Conservation (phyloP, 2,329 filamentous ascomycete species). For the Microdochium bolleyi region DNA sequence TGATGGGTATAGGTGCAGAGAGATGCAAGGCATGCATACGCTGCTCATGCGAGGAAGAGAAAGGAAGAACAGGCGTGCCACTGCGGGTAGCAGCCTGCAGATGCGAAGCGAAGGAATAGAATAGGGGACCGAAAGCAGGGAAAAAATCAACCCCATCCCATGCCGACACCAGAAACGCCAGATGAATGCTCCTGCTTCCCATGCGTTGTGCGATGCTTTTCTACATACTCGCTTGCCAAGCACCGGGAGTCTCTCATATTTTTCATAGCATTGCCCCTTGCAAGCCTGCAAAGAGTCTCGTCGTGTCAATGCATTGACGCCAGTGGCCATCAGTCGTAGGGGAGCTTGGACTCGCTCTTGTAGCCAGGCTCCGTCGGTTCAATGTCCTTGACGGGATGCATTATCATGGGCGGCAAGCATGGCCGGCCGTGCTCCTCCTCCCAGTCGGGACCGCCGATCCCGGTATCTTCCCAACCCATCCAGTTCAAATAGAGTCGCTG, state of each 20-base stretch:
- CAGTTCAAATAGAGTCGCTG: conserved; percentile 55
- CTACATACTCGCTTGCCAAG: not conserved
- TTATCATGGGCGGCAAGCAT: conserved; percentile 49
- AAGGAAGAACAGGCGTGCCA: too few relatives aligned
- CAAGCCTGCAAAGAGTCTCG: not conserved
- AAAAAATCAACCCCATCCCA: not conserved
- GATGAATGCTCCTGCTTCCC: not conserved
- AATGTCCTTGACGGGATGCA: conserved; percentile 54
- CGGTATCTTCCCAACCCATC: conserved; percentile 51
- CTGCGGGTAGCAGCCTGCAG: too few relatives aligned
- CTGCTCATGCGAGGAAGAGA: too few relatives aligned
- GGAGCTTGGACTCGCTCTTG: conserved; percentile 29
- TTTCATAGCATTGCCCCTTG: not conserved
- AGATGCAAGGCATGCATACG: too few relatives aligned
- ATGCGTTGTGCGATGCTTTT: not conserved
- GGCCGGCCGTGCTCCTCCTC: conserved; percentile 46
- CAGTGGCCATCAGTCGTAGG: conserved; percentile 14
- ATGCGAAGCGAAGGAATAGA: too few relatives aligned
- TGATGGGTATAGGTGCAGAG: too few relatives aligned
- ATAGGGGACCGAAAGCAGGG: too few relatives aligned
- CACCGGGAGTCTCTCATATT: not conserved
- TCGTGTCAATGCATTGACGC: not conserved
- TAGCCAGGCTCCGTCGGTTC: conserved; percentile 38
- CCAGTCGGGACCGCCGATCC: conserved; percentile 46
- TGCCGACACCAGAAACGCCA: not conserved